These are phyloP conservation scores for Barnettozyma populi DNA, from an alignment of 805 yeast species.

Conservation along the genomic window DNA sequence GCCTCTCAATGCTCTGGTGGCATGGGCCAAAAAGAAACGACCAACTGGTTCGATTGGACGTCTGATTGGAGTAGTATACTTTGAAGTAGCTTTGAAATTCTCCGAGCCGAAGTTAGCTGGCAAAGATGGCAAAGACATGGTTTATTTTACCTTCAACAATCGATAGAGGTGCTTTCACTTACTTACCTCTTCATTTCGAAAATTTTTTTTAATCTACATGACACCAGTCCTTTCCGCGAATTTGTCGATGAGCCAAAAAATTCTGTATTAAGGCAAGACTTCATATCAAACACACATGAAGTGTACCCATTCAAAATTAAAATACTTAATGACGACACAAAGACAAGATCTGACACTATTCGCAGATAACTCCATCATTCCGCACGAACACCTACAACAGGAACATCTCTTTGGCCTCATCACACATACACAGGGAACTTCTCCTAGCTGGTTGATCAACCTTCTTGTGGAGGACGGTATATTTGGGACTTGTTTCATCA, in stretches of 20 bases:
- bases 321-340: constrained; percentile 29
- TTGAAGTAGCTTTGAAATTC: constrained; percentile 44
- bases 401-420: constrained; percentile 27
- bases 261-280: too few relatives aligned
- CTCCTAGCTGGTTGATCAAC: constrained; percentile 58
- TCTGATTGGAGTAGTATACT: constrained; percentile 55
- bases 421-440: constrained; percentile 45
- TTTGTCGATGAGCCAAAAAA: neutral
- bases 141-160: neutral
- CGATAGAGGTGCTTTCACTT: neutral
- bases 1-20: constrained; percentile 90
- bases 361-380: constrained; percentile 42
- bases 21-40: constrained; percentile 91
- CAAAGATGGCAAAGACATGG: constrained; percentile 44
- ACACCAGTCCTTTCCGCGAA: neutral
- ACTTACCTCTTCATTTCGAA: neutral
- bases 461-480: constrained; percentile 46
- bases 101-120: constrained; percentile 49
- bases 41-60: constrained; percentile 97
- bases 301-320: too few relatives aligned
- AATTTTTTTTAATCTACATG: too few relatives aligned
- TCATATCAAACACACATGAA: neutral
- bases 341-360: constrained; percentile 55
- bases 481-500: constrained; percentile 22
- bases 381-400: constrained; percentile 19